These are phyloP conservation scores for Colletotrichum sublineola DNA, from an alignment of 2,329 filamentous ascomycete species.

Conservation along the genomic window DNA sequence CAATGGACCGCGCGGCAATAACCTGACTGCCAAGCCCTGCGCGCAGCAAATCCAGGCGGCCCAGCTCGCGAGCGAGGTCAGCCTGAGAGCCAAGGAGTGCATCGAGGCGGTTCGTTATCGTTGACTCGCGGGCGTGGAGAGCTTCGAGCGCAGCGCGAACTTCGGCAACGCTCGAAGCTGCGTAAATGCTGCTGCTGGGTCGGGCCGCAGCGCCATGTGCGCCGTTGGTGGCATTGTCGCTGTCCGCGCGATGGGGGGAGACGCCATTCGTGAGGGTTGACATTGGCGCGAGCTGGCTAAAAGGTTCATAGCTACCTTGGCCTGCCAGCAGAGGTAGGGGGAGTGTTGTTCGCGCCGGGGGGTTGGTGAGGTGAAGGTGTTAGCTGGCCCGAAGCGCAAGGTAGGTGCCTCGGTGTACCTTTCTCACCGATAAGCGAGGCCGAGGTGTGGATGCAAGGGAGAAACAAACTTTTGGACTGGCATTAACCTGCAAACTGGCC, in stretches of 20 bases:
- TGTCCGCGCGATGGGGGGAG: conserved; percentile 50
- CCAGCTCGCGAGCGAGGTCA: conserved; percentile 87
- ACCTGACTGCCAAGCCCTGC: conserved; percentile 90
- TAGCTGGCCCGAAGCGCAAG: conserved; percentile 41
- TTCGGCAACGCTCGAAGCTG: conserved; percentile 81
- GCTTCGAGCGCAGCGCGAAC: conserved; percentile 82
- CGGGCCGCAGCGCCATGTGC: conserved; percentile 36
- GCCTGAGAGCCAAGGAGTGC: conserved; percentile 84
- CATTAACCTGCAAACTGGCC: conserved; percentile 20
- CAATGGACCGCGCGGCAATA: conserved; percentile 84
- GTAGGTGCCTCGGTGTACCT: conserved; percentile 38
- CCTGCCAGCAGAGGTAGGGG: conserved; percentile 42
- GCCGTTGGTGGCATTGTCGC: conserved; percentile 48
- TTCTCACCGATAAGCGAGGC: conserved; percentile 41
- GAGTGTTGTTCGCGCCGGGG: conserved; percentile 38
- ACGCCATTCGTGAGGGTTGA: conserved; percentile 62
- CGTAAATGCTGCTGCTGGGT: conserved; percentile 63
- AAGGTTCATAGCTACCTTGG: conserved; percentile 59
- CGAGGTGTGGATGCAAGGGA: conserved; percentile 38
- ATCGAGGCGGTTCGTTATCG: conserved; percentile 81
- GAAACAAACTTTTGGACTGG: conserved; percentile 29
- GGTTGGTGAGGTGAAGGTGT: conserved; percentile 38
- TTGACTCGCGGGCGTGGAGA: conserved; percentile 81
- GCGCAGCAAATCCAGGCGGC: conserved; percentile 88
- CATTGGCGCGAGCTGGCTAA: conserved; percentile 59